phyloP scores from a whole-genome alignment of 345 rosid species.

The Rubroshorea leprosula region DNA sequence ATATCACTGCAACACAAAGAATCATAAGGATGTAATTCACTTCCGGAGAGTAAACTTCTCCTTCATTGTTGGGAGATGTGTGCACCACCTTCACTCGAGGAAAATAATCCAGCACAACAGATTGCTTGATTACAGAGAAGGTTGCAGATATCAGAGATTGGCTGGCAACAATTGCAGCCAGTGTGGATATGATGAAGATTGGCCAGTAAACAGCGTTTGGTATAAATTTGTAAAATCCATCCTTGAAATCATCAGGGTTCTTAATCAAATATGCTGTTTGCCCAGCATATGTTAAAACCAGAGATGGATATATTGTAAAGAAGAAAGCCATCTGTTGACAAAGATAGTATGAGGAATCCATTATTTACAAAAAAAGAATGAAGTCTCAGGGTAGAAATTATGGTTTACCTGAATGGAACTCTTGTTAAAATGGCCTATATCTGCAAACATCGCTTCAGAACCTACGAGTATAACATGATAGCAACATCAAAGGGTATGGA shows the following conservation, averaged over 20 bases:
- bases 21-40: constrained; percentile 79
- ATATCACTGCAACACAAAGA: constrained; percentile 72
- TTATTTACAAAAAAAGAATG: not conserved
- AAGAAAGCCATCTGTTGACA: constrained; percentile 58
- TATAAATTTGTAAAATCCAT: constrained; percentile 83
- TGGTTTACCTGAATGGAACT: constrained; percentile 50
- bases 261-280: constrained; percentile 80
- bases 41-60: constrained; percentile 90
- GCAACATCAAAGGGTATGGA: not conserved
- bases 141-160: constrained; percentile 90
- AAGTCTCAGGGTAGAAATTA: not conserved
- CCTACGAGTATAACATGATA: constrained; percentile 32
- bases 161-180: constrained; percentile 79
- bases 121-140: constrained; percentile 84
- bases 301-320: constrained; percentile 70
- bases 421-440: constrained; percentile 75
- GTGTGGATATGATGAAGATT: constrained; percentile 61
- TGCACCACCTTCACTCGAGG: constrained; percentile 89
- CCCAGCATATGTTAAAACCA: constrained; percentile 81
- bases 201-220: constrained; percentile 76
- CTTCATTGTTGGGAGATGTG: constrained; percentile 67
- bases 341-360: constrained; percentile 16
- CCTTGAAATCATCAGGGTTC: constrained; percentile 48
- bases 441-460: constrained; percentile 86
- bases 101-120: constrained; percentile 78